These are phyloP conservation scores for Phytopythium ostracodes DNA, from an alignment of 352 stramenopile genomes.

Conservation along the genomic window DNA sequence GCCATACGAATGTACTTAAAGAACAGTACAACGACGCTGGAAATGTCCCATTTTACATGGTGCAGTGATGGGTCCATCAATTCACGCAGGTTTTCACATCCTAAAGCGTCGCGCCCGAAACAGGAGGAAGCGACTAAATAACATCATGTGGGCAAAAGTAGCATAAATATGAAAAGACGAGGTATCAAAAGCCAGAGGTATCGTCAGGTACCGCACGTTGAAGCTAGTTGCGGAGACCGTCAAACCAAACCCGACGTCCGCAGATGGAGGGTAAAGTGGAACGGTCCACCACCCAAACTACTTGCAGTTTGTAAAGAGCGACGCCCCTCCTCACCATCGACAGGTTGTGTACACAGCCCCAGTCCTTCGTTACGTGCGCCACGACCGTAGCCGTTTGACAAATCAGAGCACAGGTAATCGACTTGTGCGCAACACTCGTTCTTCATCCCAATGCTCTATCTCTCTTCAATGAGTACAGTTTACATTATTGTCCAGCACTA, in stretches of 20 bases:
- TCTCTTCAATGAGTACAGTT: too few species aligned
- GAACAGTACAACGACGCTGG: too few species aligned
- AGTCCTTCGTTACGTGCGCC: neutral
- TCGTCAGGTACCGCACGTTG: neutral
- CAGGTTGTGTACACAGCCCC: neutral
- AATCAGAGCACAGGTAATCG: neutral
- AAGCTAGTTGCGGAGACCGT: neutral
- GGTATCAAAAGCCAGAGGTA: neutral
- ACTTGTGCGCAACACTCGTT: neutral
- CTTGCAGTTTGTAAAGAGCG: neutral
- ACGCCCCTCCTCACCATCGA: neutral
- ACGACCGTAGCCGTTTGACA: neutral
- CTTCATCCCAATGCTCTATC: neutral
- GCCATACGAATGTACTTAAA: too few species aligned
- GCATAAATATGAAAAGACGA: neutral
- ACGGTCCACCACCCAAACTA: neutral
- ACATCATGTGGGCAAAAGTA: neutral
- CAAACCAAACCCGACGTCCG: constrained; percentile 2
- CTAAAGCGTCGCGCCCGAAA: neutral
- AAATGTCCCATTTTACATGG: neutral
- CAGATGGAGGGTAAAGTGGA: neutral
- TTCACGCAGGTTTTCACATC: neutral
- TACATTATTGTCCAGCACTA: too few species aligned
- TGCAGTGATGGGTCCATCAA: neutral
- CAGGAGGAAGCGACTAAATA: neutral